Evolutionary conservation across 306 rosid species (phyloP).

Genomic region (Datisca glomerata): DNA sequence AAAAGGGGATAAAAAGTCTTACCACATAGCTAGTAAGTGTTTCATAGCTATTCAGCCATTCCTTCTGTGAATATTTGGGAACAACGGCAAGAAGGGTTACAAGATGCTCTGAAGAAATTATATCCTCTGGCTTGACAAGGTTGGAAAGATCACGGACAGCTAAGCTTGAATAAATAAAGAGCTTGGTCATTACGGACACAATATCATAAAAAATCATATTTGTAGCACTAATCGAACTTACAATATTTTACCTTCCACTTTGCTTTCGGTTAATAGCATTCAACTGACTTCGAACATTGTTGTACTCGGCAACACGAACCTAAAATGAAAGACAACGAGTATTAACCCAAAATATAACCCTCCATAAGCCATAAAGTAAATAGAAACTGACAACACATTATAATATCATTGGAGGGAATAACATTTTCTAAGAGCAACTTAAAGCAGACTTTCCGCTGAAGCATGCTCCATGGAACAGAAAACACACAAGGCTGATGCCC

Average conservation of each 20-base stretch:
- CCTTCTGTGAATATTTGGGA: slow-evolving; percentile 89
- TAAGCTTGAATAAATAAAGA: too few species aligned
- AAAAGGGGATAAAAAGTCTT: slow-evolving; percentile 18
- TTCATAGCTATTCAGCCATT: slow-evolving; percentile 86
- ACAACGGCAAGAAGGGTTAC: slow-evolving; percentile 78
- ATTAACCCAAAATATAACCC: too few species aligned
- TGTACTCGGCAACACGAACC: slow-evolving; percentile 83
- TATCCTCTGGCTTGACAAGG: slow-evolving; percentile 84
- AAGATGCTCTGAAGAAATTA: slow-evolving; percentile 65
- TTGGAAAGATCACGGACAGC: slow-evolving; percentile 93
- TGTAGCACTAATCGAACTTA: too few species aligned
- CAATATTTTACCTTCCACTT: slow-evolving; percentile 88
- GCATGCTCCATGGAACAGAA: too few species aligned
- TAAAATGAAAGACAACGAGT: slow-evolving; percentile 22
- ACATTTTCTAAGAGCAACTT: too few species aligned
- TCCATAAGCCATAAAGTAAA: too few species aligned
- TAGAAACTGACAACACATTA: too few species aligned
- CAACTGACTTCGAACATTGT: slow-evolving; percentile 71
- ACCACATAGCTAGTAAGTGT: slow-evolving; percentile 84
- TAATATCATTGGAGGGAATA: too few species aligned
- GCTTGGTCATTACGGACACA: too few species aligned
- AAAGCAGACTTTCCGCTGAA: too few species aligned
- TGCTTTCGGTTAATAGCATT: slow-evolving; percentile 88
- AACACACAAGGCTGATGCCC: too few species aligned
- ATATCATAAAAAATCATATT: too few species aligned